Percentiles rank a stretch among this genome's conserved stretches.
phyloP scores from a whole-genome alignment of 306 rosid species.

The Castanopsis chinensis region DNA sequence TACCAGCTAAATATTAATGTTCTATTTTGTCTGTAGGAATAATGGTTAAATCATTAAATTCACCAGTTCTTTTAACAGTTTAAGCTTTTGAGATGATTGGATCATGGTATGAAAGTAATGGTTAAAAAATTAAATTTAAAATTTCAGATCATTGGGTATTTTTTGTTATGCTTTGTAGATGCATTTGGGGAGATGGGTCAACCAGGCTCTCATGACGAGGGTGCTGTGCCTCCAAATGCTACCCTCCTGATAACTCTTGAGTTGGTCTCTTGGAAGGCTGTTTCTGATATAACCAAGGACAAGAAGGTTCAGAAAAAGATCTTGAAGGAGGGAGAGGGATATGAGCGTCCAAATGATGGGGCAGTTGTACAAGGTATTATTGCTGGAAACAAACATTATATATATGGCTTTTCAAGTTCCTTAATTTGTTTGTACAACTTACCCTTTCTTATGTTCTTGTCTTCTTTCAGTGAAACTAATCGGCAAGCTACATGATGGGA shows the following conservation, averaged over 20 bases:
- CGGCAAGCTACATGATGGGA: conserved; percentile 87
- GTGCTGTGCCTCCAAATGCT: conserved; percentile 80
- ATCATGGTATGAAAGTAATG: no score
- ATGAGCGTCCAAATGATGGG: conserved; percentile 89
- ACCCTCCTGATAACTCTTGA: conserved; percentile 61
- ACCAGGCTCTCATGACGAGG: conserved; percentile 54
- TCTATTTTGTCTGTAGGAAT: no score
- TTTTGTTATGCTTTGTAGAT: conserved; percentile 42
- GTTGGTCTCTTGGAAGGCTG: conserved; percentile 87
- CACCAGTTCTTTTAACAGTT: no score
- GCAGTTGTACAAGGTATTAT: conserved; percentile 39
- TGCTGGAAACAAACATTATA: no score
- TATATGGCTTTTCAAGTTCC: neutral
- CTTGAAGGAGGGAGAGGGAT: conserved; percentile 86
- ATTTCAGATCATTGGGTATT: neutral
- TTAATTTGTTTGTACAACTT: neutral
- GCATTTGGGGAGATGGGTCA: conserved; percentile 88
- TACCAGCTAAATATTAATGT: no score
- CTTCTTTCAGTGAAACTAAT: conserved; percentile 59
- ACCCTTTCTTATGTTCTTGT: neutral
- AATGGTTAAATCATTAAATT: no score
- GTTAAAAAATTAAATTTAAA: no score
- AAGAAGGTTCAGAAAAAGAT: conserved; percentile 81
- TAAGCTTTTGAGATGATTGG: no score
- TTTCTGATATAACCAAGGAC: conserved; percentile 80